Evolutionary conservation across 768 basidiomycete species (phyloP), one percentile per base, ranked within the genome.

Genomic region (Rubroboletus pulcherrimus): DNA sequence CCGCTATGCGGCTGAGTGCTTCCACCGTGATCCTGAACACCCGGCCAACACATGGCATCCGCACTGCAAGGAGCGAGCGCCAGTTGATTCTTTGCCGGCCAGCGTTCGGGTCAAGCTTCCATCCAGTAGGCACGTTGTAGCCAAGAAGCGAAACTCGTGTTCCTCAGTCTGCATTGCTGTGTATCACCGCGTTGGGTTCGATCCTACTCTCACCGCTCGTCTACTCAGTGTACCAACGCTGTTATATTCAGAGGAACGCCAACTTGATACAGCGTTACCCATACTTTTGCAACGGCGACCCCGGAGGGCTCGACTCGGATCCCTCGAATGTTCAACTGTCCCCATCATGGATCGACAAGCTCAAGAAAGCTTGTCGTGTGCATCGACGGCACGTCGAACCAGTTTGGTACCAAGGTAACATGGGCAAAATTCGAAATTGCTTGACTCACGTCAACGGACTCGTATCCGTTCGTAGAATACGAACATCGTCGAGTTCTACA

Each of bases 331-430:
- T 59, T 39, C 51, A 43, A 38, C 31, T 65, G 63, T 49, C 17
- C 34, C 0, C 31, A 56, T 12, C 24, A 10, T 3, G 42, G n/a
- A 33, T n/a, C 55, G 5, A 10, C 44, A 9, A 47, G 14, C 33
- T 59, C 51, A 1, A 53, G 66, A 30, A 67, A 61, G 30, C 64
- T 67, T 35, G 59, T 67, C 0, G 67, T 77, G 40, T 74, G 74
- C 59, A 70, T 77, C 19, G 76, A 77, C 34, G 77, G 76, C 17
- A 77, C 75, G 2, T 67, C 73, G 1, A 77, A 77, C 47, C 70
- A 71, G 38, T 75, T 74, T 54, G 68, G 76, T 3, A 54, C 46
- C 21, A 66, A 62, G 66, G 73, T 75, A 45, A 56, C 26, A 7
- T 26, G 35, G 47, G 29, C n/a, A 15, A 29, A 7, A 9, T 14